Evolutionary conservation across 768 basidiomycete genomes (phyloP), one percentile per base, ranked within the genome.

Genomic region (Omphalotus guepiniiformis): DNA sequence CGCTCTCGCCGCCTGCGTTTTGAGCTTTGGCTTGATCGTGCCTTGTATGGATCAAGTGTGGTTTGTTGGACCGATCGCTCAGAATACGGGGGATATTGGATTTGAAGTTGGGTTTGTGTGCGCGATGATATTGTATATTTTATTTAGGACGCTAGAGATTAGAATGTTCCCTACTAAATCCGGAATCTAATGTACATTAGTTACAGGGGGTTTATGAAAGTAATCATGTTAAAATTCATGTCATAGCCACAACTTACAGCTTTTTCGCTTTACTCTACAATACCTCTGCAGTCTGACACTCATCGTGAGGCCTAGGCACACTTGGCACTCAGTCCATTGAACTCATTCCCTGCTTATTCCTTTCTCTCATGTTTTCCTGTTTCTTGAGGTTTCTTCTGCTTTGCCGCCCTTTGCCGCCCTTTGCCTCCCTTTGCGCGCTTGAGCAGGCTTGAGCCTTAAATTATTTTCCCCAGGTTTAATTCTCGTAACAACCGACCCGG

Each of bases 21-120:
- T 58, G 27, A 71, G 71, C 29, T 61, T 65, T 23, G 62, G 58
- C 13, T 68, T 70, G 5, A 64, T 66, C 18, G 64, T 64, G 1
- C 23, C 67, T 7, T 66, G 68, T 8, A 68, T 64, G 67, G 45
- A 59, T 0, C 57, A 60, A 47, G 40, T 50, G 39, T 66, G 65
- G 64, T 61, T 58, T 39, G 48, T 58, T 28, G 62, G 60, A 25
- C 46, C 51, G 3, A 49, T 58, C 29, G 60, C 53, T 12, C 27
- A 47, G 21, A 51, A 57, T 37, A 58, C 56, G 49, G 55, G 48
- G 13, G 30, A 39, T 16, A 45, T 51, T 37, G 30, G 35, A 44
- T 48, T 43, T 29, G 29, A n/a, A n/a, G n/a, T n/a, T n/a, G n/a
- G n/a, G n/a, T n/a, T n/a, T n/a, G n/a, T n/a, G n/a, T n/a, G n/a